These are phyloP conservation scores for Suhomyces chickasaworum DNA, from an alignment of 1,139 yeast genomes.

Conservation along the genomic window DNA sequence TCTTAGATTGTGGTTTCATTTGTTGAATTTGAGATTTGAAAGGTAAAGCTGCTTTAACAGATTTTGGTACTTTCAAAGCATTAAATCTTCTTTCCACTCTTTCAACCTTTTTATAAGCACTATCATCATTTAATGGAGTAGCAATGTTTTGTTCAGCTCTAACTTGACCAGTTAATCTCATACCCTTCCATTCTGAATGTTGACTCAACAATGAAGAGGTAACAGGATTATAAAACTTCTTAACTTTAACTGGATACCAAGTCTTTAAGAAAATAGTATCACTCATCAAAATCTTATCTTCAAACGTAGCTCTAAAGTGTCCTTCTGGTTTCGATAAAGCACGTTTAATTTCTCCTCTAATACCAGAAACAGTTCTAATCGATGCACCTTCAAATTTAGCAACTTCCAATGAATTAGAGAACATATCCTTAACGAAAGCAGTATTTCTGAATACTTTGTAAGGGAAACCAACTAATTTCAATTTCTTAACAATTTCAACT, in stretches of 20 bases:
- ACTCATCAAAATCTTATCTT: constrained; percentile 88
- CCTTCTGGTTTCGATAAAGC: constrained; percentile 96
- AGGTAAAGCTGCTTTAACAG: constrained; percentile 77
- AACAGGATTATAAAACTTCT: constrained; percentile 93
- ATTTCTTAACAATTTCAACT: constrained; percentile 90
- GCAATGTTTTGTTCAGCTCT: constrained; percentile 73
- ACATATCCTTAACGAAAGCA: constrained; percentile 97
- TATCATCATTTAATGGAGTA: constrained; percentile 68
- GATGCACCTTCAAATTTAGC: constrained; percentile 98
- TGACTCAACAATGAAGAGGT: constrained; percentile 77
- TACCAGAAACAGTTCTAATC: constrained; percentile 94
- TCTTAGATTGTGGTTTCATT: constrained; percentile 86
- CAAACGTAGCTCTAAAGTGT: constrained; percentile 97
- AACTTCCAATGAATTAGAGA: constrained; percentile 85
- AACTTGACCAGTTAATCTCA: constrained; percentile 92
- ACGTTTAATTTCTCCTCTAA: constrained; percentile 95
- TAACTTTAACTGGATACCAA: constrained; percentile 93
- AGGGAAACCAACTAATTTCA: constrained; percentile 94
- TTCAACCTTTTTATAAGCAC: constrained; percentile 77
- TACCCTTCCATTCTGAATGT: constrained; percentile 91
- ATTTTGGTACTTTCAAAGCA: constrained; percentile 80
- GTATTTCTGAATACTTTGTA: constrained; percentile 93
- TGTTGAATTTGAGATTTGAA: constrained; percentile 86
- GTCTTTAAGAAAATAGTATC: constrained; percentile 90
- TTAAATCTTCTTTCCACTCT: constrained; percentile 86